Conservation (phyloP, 2,329 filamentous ascomycete species). For the Thielaviopsis musarum region DNA sequence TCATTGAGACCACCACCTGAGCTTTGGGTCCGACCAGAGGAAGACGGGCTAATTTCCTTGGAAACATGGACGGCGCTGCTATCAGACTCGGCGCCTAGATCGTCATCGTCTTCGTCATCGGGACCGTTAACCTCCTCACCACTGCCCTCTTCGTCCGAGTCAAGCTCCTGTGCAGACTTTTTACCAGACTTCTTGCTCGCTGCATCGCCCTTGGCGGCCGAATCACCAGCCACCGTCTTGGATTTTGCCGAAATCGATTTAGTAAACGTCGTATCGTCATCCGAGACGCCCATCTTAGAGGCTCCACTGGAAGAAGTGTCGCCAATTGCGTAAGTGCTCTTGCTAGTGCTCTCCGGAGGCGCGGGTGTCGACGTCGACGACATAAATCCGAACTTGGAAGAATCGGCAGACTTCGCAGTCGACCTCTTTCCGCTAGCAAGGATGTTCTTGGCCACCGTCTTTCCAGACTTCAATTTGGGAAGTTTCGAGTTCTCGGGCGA, state of each 20-base stretch:
- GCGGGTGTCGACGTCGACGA: constrained; percentile 23
- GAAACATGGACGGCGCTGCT: constrained; percentile 48
- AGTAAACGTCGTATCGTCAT: constrained; percentile 8
- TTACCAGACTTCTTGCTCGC: constrained; percentile 8
- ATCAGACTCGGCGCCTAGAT: constrained; percentile 33
- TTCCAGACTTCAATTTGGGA: neutral
- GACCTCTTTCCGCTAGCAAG: constrained; percentile 28
- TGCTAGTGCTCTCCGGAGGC: constrained; percentile 39
- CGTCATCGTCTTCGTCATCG: constrained; percentile 28
- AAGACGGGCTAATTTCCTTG: constrained; percentile 38
- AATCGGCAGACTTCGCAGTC: constrained; percentile 31
- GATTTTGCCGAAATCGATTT: constrained; percentile 12
- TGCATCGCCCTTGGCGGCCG: constrained; percentile 14
- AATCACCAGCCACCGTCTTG: constrained; percentile 11
- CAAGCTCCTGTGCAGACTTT: constrained; percentile 19
- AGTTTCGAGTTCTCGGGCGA: constrained; percentile 4
- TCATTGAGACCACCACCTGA: constrained; percentile 37
- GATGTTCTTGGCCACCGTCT: neutral
- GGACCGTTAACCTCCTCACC: constrained; percentile 24
- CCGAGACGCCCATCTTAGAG: constrained; percentile 9
- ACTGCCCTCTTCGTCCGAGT: constrained; percentile 24
- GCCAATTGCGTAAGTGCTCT: constrained; percentile 29
- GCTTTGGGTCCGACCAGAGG: constrained; percentile 34
- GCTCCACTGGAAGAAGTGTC: constrained; percentile 30
- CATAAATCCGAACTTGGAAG: constrained; percentile 28